Evolutionary conservation across 345 rosid genomes (phyloP), one percentile per base, ranked within the genome.

Genomic region (Pistacia integerrima): DNA sequence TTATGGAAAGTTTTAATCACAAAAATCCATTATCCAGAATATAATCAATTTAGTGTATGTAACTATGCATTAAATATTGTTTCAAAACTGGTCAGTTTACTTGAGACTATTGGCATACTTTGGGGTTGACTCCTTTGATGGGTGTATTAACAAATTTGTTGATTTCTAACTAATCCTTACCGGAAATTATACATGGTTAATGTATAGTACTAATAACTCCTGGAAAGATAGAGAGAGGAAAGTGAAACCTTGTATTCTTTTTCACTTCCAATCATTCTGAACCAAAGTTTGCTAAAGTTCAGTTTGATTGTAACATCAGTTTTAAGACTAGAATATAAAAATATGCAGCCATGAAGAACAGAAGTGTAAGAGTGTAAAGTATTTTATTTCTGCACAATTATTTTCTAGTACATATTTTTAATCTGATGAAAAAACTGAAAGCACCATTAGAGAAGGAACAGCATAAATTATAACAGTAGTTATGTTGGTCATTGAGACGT

Each of bases 401-500:
- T 12, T 16, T 54, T 54, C n/a, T 14, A 16, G 57, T 10, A 49
- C 54, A 54, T 11, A 58, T n/a, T 5, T 52, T 54, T 48, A 10
- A 67, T 35, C 55, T 44, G 56, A n/a, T 22, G 17, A 54, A 33
- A 59, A 35, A 76, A 66, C 22, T 64, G n/a, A 56, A 17, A 70
- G 36, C 62, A 62, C 10, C 25, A 1, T 14, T 18, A 18, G 13
- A 36, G 55, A 63, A 38, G 20, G 63, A 63, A 63, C 52, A 63
- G 51, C 55, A 9, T 63, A 18, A 38, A 22, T 28, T 33, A 20
- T 4, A n/a, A 52, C 52, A 35, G 17, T 36, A 44, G 14, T 36
- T 73, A 33, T 72, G 33, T 33, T 57, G 52, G 62, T 18, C 54
- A 54, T 14, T 22, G 64, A 54, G 20, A 20, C 38, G 55, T 79